Evolutionary conservation across 768 basidiomycete genomes (phyloP), one percentile per base, ranked within the genome.

Genomic region (Suillus discolor): DNA sequence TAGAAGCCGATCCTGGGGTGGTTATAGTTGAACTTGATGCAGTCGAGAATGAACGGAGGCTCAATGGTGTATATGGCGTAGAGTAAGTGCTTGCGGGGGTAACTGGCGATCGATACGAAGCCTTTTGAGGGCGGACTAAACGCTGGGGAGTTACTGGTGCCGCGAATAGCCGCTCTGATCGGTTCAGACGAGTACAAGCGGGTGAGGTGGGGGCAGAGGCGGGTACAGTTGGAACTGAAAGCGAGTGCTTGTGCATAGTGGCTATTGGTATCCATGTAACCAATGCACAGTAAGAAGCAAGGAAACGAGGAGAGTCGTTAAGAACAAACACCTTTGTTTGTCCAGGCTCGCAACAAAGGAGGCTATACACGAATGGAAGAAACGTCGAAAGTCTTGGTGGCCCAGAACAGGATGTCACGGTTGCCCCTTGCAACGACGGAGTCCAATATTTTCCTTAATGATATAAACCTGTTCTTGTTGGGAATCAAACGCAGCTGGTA

Each of bases 21-120:
- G 85, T 88, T 39, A 91, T 68, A 3, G 81, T 80, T 8, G 77
- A 78, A 36, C 83, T 80, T 67, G 82, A 85, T 41, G 86, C 81
- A 55, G 84, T 82, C 47, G 84, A 79, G 67, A 85, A 82, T 7
- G 89, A 91, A 68, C 86, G 86, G 51, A 89, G 81, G 71, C 89
- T 90, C 71, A 89, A 81, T 38, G 90, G 89, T 4, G 89, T 90
- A 75, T 89, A 90, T 9, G 89, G 88, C 23, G 89, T 80, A 25
- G 82, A 83, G 51, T 72, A 61, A 20, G 76, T 77, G 62, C 81
- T 88, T 62, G 83, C 81, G 28, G 89, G 88, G 16, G 89, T 89
- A 61, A 83, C 74, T 23, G 89, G 89, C 67, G 89, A 89, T 75
- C 80, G 83, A 77, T 76, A 75, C 8, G 83, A 78, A 70, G 78